These are phyloP conservation scores for Rhodotorula taiwanensis DNA, from an alignment of 768 basidiomycete genomes.

Conservation along the genomic window DNA sequence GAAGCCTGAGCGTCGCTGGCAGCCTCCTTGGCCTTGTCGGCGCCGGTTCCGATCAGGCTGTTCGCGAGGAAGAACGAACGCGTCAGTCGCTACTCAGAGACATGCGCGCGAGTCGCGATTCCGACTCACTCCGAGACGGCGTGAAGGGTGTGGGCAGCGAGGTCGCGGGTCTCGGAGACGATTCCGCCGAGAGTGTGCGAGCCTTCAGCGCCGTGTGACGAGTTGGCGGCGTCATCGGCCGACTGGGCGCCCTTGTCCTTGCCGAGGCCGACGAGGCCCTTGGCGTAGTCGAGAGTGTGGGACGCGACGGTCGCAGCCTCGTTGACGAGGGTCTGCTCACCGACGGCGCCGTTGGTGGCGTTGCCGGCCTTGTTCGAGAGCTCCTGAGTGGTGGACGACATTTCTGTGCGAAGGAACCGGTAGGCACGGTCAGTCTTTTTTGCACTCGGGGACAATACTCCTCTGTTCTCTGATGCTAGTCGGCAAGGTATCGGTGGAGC, in stretches of 20 bases:
- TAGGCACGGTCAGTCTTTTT: too few species aligned
- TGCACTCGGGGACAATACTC: too few species aligned
- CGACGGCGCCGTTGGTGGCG: slow-evolving; percentile 14
- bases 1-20: slow-evolving; percentile 22
- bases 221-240: not conserved
- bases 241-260: slow-evolving; percentile 16
- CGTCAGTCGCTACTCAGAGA: not conserved
- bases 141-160: slow-evolving; percentile 19
- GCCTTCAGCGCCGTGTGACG: slow-evolving; percentile 2
- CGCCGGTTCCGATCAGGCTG: slow-evolving; percentile 13
- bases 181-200: slow-evolving; percentile 19
- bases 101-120: too few species aligned
- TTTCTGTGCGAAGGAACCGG: too few species aligned
- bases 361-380: slow-evolving; percentile 15
- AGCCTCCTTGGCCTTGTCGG: slow-evolving; percentile 29
- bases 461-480: too few species aligned
- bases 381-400: too few species aligned
- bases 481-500: too few species aligned
- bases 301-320: slow-evolving; percentile 11
- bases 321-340: slow-evolving; percentile 18
- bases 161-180: slow-evolving; percentile 20
- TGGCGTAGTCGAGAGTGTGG: slow-evolving; percentile 24
- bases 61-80: too few species aligned
- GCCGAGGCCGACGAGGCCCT: slow-evolving; percentile 15
- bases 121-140: slow-evolving; percentile 14